Base-by-base conservation (phyloP, 495 filamentous ascomycete species). In the Lophiostoma macrostomum region DNA sequence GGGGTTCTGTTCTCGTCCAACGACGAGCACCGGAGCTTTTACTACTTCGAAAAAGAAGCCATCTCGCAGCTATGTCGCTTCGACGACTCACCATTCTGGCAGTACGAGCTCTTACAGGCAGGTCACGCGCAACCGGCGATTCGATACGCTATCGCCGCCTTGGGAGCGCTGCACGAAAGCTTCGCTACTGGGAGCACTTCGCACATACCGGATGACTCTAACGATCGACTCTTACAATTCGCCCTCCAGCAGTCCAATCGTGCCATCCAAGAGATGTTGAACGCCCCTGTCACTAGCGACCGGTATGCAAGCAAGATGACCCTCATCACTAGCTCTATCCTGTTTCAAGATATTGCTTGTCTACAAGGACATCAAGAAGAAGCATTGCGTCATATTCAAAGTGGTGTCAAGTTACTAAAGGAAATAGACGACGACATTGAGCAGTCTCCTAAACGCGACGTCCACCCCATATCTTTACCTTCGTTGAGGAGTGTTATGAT, bases 1-100 rank as follows among this genome's bases (percentile, higher is more conserved):
- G 14, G 14, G 11, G n/a, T 10, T n/a, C 41, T 10, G 14, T 18
- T 38, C n/a, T 8, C 18, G 32, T 50, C 27, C 27, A 22, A 12
- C 16, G 45, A 42, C n/a, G 69, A 74, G 41, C 65, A 66, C 1
- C 61, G 69, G 29, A 61, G 67, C 11, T 51, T 74, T 12, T 64
- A 73, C 37, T 73, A 68, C 52, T 71, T 72, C 50, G 64, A 61
- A 34, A 50, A 51, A 7, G 47, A 69, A 45, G 65, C 67, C 11
- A 64, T 69, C 0, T 46, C 48, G 1, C 57, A 65, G 5, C 47
- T 77, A 0, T 65, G 70, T 12, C 68, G 69, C n/a, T 68, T 67
- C 51, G 72, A 73, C 23, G 67, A 66, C 18, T 53, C 68, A 3
- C 62, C 68, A 0, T 68, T 77, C 38, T 76, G 73, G 73, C 62